phyloP scores from a whole-genome alignment of 1,284 basidiomycete species.

The Xanthoconium separans region DNA sequence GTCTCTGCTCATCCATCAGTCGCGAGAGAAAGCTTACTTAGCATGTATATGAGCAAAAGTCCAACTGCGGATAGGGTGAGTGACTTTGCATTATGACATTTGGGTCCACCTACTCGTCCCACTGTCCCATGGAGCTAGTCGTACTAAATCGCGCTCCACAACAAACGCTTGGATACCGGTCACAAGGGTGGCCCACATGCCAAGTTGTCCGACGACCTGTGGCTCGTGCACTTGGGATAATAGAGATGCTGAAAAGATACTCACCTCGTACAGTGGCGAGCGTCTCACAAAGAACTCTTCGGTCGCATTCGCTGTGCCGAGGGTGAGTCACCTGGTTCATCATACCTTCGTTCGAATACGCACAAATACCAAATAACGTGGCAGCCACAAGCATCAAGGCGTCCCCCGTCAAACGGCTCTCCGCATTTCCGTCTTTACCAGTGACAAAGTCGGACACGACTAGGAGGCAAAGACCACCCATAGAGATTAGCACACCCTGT shows the following conservation, averaged over 20 bases:
- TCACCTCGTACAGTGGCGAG: slow-evolving; percentile 74
- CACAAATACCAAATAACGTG: slow-evolving; percentile 80
- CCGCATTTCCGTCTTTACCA: slow-evolving; percentile 63
- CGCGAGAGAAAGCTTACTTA: slow-evolving; percentile 34
- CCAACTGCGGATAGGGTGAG: slow-evolving; percentile 49
- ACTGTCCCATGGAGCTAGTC: slow-evolving; percentile 64
- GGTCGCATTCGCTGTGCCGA: slow-evolving; percentile 67
- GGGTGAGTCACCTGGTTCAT: not conserved
- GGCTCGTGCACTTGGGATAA: not conserved
- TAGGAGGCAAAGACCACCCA: slow-evolving; percentile 73
- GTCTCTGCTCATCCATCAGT: not conserved
- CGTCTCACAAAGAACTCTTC: slow-evolving; percentile 83
- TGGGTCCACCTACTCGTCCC: slow-evolving; percentile 50
- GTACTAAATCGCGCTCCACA: slow-evolving; percentile 68
- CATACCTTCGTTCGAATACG: slow-evolving; percentile 27
- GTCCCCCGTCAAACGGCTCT: slow-evolving; percentile 69
- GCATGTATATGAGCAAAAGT: slow-evolving; percentile 66
- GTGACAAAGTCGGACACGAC: slow-evolving; percentile 71
- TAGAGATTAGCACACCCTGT: slow-evolving; percentile 70
- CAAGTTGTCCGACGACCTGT: slow-evolving; percentile 77
- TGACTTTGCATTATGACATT: not conserved
- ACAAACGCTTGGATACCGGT: slow-evolving; percentile 72
- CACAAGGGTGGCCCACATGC: slow-evolving; percentile 78
- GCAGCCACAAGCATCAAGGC: slow-evolving; percentile 83
- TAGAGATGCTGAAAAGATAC: not conserved